Base-by-base conservation (phyloP, 2,329 filamentous ascomycete species). In the Colletotrichum spinosum region DNA sequence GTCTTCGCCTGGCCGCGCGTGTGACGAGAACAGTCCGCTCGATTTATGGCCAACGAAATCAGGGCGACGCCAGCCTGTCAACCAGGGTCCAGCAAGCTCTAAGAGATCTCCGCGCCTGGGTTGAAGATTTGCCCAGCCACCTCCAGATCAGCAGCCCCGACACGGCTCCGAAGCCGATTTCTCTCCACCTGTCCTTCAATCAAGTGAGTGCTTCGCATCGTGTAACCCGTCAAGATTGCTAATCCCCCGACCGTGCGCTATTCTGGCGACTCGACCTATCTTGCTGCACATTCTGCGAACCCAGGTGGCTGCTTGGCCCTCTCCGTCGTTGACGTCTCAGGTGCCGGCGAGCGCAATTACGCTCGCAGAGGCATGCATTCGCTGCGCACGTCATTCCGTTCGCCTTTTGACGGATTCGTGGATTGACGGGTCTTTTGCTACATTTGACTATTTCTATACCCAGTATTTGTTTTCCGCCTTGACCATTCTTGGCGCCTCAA, bases 381-480 rank as follows among this genome's bases (percentile, higher is more conserved):
- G 78, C n/a, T 81, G 80, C 42, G 80, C 82, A 2, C 76, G 79
- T 0, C 78, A 83, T 50, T 83, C 81, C 0, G 77, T 77, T 44
- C 74, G 75, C 0, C 70, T 84, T 0, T 72, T 84, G 0, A 79
- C 76, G 4, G 75, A 80, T 7, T 76, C 76, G 11, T 84, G 82
- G 82, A 78, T 82, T 3, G 76, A 81, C 33, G 82, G 82, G 0
- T 77, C 80, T 0, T 82, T 83, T 57, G 72, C 77, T 0, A 82
- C 77, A 0, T 82, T 83, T 55, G 81, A 83, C 64, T 83, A 81
- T 69, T 80, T 79, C 58, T 76, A 79, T 69, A 78, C 78, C 0
- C 80, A 83, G 52, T 83, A 81, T 41, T 76, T 84, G n/a, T 84
- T 84, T 67, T 80, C 81, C 0, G 76, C 80, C 0, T 75, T 79